Base-by-base conservation (phyloP, 768 basidiomycete species). In the Suillus clintonianus region DNA sequence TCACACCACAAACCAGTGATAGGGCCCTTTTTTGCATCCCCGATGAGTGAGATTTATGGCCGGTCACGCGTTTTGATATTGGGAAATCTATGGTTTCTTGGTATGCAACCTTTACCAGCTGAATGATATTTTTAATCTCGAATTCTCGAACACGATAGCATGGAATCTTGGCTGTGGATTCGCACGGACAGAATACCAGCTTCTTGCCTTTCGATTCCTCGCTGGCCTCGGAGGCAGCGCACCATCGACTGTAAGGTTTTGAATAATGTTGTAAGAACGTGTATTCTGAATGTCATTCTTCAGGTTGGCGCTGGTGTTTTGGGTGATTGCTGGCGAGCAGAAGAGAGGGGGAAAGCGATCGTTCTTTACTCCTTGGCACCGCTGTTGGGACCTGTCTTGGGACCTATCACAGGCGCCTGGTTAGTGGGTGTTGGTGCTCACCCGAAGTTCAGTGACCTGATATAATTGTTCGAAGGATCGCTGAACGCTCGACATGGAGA, bases 171-270 rank as follows among this genome's bases (percentile, higher is more conserved):
- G 24, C 36, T 89, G 87, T 66, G 86, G 87, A 0, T 91, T 90
- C 62, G 86, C 89, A 0, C 81, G 82, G 60, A 88, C 79, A 58
- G 79, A 81, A 62, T 76, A 74, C 0, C 83, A 90, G 66, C 75
- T 91, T 14, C 84, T 91, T 57, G 86, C 79, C 0, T 92, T 92
- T 68, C 84, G 90, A 22, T 85, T 92, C 65, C 74, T 92, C 2
- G 76, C 89, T 1, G 90, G 91, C 2, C 63, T 92, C 2, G 91
- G 91, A 32, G 91, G 91, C 0, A 87, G 88, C 60, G 90, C 90
- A 0, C 89, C 90, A 5, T 76, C 90, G 2, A 74, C 85, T 5
- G 81, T 81, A 67, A 45, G 76, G 10, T 53, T 32, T 19, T 19
- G n/a, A n/a, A n/a, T n/a, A 51, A 9, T 53, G 6, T 53, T 5